Evolutionary conservation across 2,329 filamentous ascomycete genomes (phyloP).

Genomic region (Sporothrix variecibatus): DNA sequence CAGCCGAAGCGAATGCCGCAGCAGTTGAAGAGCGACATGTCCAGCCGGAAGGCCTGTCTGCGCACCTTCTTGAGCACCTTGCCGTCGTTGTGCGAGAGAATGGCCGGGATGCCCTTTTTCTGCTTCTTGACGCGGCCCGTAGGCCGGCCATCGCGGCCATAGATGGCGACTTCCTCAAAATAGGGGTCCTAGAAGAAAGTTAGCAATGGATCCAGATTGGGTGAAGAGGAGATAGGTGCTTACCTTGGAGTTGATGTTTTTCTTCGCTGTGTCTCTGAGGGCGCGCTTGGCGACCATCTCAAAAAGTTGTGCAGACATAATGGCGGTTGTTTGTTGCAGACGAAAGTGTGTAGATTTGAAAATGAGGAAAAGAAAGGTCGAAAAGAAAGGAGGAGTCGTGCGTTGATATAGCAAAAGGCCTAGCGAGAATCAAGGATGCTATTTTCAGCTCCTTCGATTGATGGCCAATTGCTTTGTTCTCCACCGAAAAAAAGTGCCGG

Average conservation of each 20-base stretch:
- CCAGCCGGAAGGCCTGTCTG: conserved; percentile 79
- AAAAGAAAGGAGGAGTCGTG: not conserved
- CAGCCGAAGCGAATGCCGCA: conserved; percentile 85
- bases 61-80: conserved; percentile 84
- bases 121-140: conserved; percentile 76
- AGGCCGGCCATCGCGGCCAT: conserved; percentile 64
- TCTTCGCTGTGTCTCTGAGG: conserved; percentile 30
- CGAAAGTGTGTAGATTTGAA: not conserved
- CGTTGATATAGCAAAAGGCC: not conserved
- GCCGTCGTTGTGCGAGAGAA: conserved; percentile 80
- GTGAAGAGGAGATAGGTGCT: not conserved
- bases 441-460: conserved; percentile 8
- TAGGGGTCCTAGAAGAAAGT: conserved; percentile 72
- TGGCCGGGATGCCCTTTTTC: conserved; percentile 80
- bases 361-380: not conserved
- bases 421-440: not conserved
- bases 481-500: conserved; percentile 19
- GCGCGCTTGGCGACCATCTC: conserved; percentile 32
- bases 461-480: conserved; percentile 22
- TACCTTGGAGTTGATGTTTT: conserved; percentile 35
- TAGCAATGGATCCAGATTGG: not conserved
- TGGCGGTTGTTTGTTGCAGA: not conserved
- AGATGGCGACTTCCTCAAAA: conserved; percentile 79
- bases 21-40: conserved; percentile 80
- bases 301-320: conserved; percentile 31